A percentile compares a stretch with the other conserved stretches of the same genome.
Conservation (phyloP, 768 basidiomycete species). For the Lentinus brumalis region DNA sequence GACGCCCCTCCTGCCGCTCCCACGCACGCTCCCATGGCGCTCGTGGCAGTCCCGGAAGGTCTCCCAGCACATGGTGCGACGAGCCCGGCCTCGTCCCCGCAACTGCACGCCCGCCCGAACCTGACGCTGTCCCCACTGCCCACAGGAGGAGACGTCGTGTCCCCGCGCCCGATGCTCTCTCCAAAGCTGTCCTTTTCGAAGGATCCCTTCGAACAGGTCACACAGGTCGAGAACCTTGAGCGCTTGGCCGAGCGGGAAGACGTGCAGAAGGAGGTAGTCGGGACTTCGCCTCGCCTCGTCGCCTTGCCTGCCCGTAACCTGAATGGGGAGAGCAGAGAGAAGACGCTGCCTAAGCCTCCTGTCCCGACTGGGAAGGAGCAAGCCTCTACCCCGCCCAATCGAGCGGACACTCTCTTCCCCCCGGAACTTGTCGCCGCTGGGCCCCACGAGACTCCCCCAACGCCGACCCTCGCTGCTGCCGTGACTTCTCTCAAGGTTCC, state of each 20-base stretch:
- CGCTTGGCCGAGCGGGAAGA: slow-evolving; percentile 67
- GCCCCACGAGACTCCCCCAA: slow-evolving; percentile 23
- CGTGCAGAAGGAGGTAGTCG: slow-evolving; percentile 3
- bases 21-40: neutral
- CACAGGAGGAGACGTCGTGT: slow-evolving; percentile 37
- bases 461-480: slow-evolving; percentile 35
- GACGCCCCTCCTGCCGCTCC: slow-evolving; percentile 16
- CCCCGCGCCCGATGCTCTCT: slow-evolving; percentile 70
- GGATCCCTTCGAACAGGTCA: slow-evolving; percentile 40
- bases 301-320: neutral
- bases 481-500: slow-evolving; percentile 32
- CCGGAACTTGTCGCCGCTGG: slow-evolving; percentile 17
- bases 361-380: slow-evolving; percentile 46
- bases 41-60: neutral
- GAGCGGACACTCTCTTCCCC: slow-evolving; percentile 35
- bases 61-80: neutral
- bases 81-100: slow-evolving; percentile 11
- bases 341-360: slow-evolving; percentile 64
- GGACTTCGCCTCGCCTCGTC: slow-evolving; percentile 4
- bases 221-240: slow-evolving; percentile 69
- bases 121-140: slow-evolving; percentile 13
- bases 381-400: slow-evolving; percentile 17
- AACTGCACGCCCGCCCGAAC: slow-evolving; percentile 2
- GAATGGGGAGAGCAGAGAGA: slow-evolving; percentile 39
- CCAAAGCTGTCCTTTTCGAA: slow-evolving; percentile 59